Evolutionary conservation across 352 stramenopile genomes (phyloP), one percentile per base, ranked within the genome.

Genomic region (Globisporangium perplexum): DNA sequence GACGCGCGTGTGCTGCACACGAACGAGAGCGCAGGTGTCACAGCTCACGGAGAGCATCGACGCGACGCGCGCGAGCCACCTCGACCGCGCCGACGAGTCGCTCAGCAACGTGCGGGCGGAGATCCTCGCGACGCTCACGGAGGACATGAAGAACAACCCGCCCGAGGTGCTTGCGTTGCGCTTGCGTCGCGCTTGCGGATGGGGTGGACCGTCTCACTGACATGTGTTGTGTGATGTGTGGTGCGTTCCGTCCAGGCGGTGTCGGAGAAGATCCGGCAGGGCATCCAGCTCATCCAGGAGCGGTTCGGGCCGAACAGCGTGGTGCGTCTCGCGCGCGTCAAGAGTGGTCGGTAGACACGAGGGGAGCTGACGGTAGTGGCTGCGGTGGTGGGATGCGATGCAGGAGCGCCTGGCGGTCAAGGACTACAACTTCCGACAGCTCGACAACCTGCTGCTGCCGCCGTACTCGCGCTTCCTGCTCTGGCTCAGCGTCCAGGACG

Each of bases 401-500:
- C 22, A 87, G 73, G 80, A 95, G 65, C 79, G 85, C n/a, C 65
- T 82, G 23, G 83, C 83, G 18, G 77, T 95, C 12, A 91, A 93
- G 55, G 83, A 95, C 57, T 95, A 93, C 68, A 91, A 95, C 63
- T 95, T 95, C 47, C 83, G 82, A 12, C 83, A 93, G 57, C 79
- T 95, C 1, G 82, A 93, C 53, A 93, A 91, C 53, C 43, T 93
- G 48, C 51, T 95, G 26, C 55, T 95, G 11, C 85, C 85, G 52
- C 85, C 85, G n/a, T 95, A 95, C 66, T 92, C 77, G 59, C 83
- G 85, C 15, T 93, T 95, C 51, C 53, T 95, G n/a, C 57, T 95
- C 43, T 95, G 85, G 85, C 78, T 95, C 36, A 93, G 83, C 54
- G 88, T 91, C 42, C 85, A 95, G 44, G 77, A 93, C 33, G 84